Base-by-base conservation (phyloP, 768 basidiomycete species). In the Pisolithus tinctorius region DNA sequence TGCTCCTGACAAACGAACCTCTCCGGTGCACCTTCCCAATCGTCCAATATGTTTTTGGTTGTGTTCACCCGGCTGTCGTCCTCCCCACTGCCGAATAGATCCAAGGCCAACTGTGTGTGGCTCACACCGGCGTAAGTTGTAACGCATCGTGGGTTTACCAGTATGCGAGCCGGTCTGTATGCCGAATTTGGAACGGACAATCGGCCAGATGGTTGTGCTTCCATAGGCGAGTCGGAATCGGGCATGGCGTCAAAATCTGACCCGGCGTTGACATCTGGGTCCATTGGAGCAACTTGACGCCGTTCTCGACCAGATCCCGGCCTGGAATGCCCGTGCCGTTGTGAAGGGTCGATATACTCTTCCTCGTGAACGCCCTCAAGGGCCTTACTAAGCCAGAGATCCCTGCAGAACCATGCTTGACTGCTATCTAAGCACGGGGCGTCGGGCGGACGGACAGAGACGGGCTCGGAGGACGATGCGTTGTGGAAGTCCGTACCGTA, bases 1-100 rank as follows among this genome's bases (percentile, higher is more conserved):
- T 92, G 90, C 67, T 99, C 96, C 71, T 98, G 96, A 63, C 96
- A 99, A 6, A 97, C 94, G 69, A 96, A 99, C 56, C 88, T 92
- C 65, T 97, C 94, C 0, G 96, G 96, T 5, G 96, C 92, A 26
- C 91, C 89, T 49, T 92, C 87, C 94, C 94, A 98, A 63, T 96
- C 92, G 43, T 93, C 90, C 48, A 98, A 67, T 0, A 89, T 78
- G 68, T 97, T 95, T 66, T 87, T 92, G 25, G 67, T 67, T 3
- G 57, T 44, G 17, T 67, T 67, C 43, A 77, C 78, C 26, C 74
- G 69, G 14, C 71, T 57, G 39, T 74, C 76, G 45, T 83, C 83
- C n/a, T 82, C 79, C 38, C 81, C 77, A 9, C 74, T 71, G 0
- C 94, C 95, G 60, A 97, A 98, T 59, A 99, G 69, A 68, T 97